These are phyloP conservation scores for Puccinellia tenuiflora DNA, from an alignment of 176 grass and related monocot species.

Conservation along the genomic window DNA sequence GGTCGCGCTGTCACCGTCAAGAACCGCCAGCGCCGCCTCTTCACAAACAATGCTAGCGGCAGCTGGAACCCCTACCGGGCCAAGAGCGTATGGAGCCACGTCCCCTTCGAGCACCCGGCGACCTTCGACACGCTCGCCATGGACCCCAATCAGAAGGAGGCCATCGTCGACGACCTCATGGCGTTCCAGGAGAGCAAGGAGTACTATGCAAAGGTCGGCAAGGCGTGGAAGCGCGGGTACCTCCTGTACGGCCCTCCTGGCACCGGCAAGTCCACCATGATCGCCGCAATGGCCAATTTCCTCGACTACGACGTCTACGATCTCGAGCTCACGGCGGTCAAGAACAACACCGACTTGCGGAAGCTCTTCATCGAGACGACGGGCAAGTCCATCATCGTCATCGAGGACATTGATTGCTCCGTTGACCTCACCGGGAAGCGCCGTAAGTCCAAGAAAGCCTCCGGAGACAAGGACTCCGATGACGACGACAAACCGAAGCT, in stretches of 20 bases:
- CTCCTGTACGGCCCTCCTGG: slow-evolving; percentile 38
- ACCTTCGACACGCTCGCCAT: slow-evolving; percentile 63
- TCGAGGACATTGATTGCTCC: slow-evolving; percentile 73
- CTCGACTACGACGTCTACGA: slow-evolving; percentile 72
- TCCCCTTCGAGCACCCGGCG: slow-evolving; percentile 64
- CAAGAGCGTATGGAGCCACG: slow-evolving; percentile 47
- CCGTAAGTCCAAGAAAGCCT: slow-evolving; percentile 28
- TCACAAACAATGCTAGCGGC: slow-evolving; percentile 53
- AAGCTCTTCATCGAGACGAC: slow-evolving; percentile 77
- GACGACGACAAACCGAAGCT: too few relatives aligned
- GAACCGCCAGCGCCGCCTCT: slow-evolving; percentile 62
- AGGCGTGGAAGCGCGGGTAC: slow-evolving; percentile 63
- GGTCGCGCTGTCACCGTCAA: slow-evolving; percentile 34
- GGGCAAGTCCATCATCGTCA: slow-evolving; percentile 66
- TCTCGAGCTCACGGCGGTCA: too few relatives aligned
- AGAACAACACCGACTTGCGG: too few relatives aligned
- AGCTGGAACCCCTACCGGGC: slow-evolving; percentile 3
- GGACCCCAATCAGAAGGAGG: slow-evolving; percentile 41
- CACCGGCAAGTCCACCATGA: slow-evolving; percentile 82
- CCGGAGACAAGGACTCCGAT: not conserved
- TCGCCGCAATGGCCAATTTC: slow-evolving; percentile 68
- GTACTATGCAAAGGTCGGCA: slow-evolving; percentile 62
- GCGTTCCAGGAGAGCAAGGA: slow-evolving; percentile 52
- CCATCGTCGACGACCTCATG: slow-evolving; percentile 44
- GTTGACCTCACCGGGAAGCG: slow-evolving; percentile 58